phyloP scores from a whole-genome alignment of 805 yeast species.

The Schizosaccharomyces osmophilus region DNA sequence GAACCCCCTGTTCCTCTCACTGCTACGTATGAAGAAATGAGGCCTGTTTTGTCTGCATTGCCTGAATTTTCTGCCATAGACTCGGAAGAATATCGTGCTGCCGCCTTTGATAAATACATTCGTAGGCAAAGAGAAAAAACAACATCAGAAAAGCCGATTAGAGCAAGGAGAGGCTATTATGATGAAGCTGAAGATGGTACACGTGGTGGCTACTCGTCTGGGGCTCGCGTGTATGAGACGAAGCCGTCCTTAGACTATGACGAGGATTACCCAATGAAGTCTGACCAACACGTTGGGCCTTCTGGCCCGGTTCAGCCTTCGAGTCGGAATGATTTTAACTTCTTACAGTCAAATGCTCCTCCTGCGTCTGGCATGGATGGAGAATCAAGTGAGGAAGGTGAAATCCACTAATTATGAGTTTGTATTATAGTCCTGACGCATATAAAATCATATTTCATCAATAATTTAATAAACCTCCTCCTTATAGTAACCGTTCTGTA shows the following conservation, averaged over 20 bases:
- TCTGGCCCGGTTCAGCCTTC: neutral
- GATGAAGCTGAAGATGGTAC: slow-evolving; percentile 1
- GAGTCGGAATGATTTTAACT: neutral
- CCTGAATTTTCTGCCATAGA: slow-evolving; percentile 17
- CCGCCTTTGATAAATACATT: slow-evolving; percentile 17
- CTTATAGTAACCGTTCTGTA: too few species aligned
- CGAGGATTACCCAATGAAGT: neutral
- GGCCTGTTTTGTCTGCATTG: slow-evolving; percentile 12
- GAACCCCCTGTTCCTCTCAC: slow-evolving; percentile 13
- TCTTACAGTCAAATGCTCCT: neutral
- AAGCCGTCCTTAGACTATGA: too few species aligned
- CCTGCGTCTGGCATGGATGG: neutral
- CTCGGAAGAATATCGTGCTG: slow-evolving; percentile 12
- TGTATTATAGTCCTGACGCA: too few species aligned
- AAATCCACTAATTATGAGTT: neutral
- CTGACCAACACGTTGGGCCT: neutral
- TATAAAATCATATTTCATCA: too few species aligned
- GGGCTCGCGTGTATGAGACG: neutral
- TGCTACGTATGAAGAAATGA: slow-evolving; percentile 18
- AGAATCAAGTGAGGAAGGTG: slow-evolving; percentile 4
- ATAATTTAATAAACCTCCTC: too few species aligned
- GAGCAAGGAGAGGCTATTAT: slow-evolving; percentile 3
- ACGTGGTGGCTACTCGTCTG: neutral
- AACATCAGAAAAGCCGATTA: slow-evolving; percentile 4
- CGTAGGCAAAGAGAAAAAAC: slow-evolving; percentile 11